Base-by-base conservation (phyloP, 805 yeast genomes). In the Danielozyma ontarioensis region DNA sequence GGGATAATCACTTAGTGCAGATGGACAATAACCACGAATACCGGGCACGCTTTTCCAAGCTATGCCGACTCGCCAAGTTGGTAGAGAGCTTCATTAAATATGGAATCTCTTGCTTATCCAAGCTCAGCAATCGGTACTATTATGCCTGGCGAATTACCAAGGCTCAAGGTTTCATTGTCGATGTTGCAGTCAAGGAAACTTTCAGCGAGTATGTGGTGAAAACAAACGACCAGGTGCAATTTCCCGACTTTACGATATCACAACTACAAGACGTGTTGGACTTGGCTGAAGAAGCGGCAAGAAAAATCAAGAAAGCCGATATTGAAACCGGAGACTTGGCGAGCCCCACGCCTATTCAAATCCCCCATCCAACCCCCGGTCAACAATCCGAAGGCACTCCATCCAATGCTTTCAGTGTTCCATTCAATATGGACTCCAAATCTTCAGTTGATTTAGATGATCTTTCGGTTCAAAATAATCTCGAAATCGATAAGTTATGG, bases 71-170 rank as follows among this genome's bases (percentile, higher is more conserved):
- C 70, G 13, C 47, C 62, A 30, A 51, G 51, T 4, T 70, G 69
- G 35, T 63, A 68, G 66, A 64, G 62, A 23, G 47, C 52, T 13
- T 44, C 17, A 23, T 39, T 3, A 39, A 42, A 31, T 44, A 34
- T 29, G 42, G 41, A 4, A 40, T 44, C 13, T 33, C 37, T 6
- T 44, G 42, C 3, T 40, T 64, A 13, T 66, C 58, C 13, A 62
- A 64, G 25, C 55, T 82, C 23, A 74, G 84, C 14, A 64, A 59
- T 17, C 67, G 76, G 41, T 81, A 79, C 48, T 77, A 76, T 37
- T 79, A 78, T 48, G 83, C 87, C 2, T 78, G 80, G 78, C 71
- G 83, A 55, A 68, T 81, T 50, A 65, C 75, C 24, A 80, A 78
- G 45, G 80, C 83, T 1, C 74, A 72, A 32, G 52, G 52, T 4